A percentile compares a stretch with the other conserved stretches of the same genome.
Conservation (phyloP, 306 rosid species). For the Prunus mongolica region DNA sequence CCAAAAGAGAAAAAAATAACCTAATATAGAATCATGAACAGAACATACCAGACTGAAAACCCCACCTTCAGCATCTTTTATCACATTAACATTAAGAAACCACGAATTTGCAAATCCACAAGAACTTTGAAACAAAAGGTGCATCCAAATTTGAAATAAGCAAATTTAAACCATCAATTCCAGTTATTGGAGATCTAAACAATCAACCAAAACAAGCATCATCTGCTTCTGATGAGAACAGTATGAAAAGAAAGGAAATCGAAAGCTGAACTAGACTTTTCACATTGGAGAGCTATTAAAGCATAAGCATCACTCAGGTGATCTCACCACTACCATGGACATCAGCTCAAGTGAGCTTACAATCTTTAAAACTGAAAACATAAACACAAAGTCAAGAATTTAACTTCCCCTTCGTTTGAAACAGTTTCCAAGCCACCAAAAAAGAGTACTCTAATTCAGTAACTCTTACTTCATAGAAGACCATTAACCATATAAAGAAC, state of each 20-base stretch:
- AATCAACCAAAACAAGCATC: slow-evolving; percentile 6
- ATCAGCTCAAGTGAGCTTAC: background rate
- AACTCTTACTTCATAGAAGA: background rate
- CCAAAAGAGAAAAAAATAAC: background rate
- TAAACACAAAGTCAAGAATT: background rate
- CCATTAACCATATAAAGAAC: too few relatives aligned
- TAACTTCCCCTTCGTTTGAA: background rate
- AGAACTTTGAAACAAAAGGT: background rate
- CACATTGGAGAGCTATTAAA: background rate
- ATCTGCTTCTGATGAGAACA: slow-evolving; percentile 6
- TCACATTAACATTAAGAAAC: background rate
- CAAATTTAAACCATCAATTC: slow-evolving; percentile 9
- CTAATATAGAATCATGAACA: background rate
- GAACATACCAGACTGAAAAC: slow-evolving; percentile 17
- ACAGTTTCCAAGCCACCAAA: background rate
- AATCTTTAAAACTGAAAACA: background rate
- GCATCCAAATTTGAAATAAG: slow-evolving; percentile 1
- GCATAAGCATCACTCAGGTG: background rate
- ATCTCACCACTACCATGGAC: background rate
- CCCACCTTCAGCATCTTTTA: slow-evolving; percentile 8
- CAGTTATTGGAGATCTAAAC: background rate
- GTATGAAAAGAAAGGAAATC: background rate
- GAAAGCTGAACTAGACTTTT: background rate
- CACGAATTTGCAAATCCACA: slow-evolving; percentile 17
- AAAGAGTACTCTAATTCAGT: background rate